Percentiles rank a stretch among this genome's conserved stretches.
Conservation (phyloP, 2,329 filamentous ascomycete genomes). For the Raffaelea ambrosiae region DNA sequence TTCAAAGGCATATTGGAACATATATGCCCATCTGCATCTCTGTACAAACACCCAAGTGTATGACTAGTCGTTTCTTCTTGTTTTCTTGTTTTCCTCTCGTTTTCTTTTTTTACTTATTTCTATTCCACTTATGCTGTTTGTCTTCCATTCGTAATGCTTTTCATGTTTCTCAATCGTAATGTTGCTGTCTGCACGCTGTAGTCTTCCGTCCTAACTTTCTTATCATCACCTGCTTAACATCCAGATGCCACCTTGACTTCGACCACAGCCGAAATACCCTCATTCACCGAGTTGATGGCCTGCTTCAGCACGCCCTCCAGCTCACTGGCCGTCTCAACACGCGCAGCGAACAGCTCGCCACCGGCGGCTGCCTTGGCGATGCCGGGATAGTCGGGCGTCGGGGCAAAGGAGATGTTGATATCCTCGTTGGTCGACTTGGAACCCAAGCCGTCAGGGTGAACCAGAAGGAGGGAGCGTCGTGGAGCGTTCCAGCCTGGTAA, state of each 20-base stretch:
- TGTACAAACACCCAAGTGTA: too few species aligned
- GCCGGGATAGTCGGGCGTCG: constrained; percentile 48
- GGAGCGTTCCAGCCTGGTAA: constrained; percentile 52
- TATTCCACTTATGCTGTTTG: too few species aligned
- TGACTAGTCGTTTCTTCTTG: too few species aligned
- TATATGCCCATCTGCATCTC: too few species aligned
- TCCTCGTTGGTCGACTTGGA: constrained; percentile 51
- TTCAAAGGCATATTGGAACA: too few species aligned
- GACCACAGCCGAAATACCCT: constrained; percentile 43
- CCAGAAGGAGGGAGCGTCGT: constrained; percentile 44
- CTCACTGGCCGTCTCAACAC: constrained; percentile 35
- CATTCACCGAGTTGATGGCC: constrained; percentile 41
- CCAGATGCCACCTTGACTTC: constrained; percentile 42
- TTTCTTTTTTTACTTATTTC: too few species aligned
- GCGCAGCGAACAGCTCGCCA: constrained; percentile 41
- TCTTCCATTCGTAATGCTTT: too few species aligned
- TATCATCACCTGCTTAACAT: constrained; percentile 21
- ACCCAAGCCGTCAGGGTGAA: constrained; percentile 49
- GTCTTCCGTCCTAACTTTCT: too few species aligned
- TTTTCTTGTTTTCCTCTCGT: too few species aligned
- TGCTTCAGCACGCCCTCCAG: constrained; percentile 38
- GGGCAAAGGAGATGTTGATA: constrained; percentile 53
- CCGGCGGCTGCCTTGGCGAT: constrained; percentile 53
- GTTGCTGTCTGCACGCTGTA: too few species aligned
- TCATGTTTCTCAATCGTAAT: too few species aligned